phyloP scores from a whole-genome alignment of 2,329 filamentous ascomycete species.

The Mariannaea elegans region DNA sequence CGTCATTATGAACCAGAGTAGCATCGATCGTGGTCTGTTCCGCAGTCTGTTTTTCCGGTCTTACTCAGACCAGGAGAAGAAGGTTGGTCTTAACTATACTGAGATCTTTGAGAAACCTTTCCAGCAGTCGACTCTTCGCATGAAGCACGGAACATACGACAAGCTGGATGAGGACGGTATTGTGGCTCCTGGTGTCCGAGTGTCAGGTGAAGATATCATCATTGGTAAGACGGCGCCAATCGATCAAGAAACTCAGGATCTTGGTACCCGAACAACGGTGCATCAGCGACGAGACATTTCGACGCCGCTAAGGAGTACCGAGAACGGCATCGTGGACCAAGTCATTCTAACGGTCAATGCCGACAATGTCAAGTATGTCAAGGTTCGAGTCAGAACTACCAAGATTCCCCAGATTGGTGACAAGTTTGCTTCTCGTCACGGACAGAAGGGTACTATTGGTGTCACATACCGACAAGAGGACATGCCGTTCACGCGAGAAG shows the following conservation, averaged over 20 bases:
- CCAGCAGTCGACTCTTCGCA: conserved; percentile 83
- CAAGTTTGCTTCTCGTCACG: conserved; percentile 99
- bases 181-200: conserved; percentile 90
- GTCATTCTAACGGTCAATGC: conserved; percentile 94
- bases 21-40: conserved; percentile 97
- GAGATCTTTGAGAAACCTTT: conserved; percentile 97
- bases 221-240: conserved; percentile 98
- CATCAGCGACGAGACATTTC: conserved; percentile 97
- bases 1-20: conserved; percentile 99
- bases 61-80: conserved; percentile 97
- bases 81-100: conserved; percentile 89
- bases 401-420: conserved; percentile 99
- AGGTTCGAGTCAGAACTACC: conserved; percentile 95
- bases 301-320: conserved; percentile 91
- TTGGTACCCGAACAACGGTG: conserved; percentile 88
- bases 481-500: conserved; percentile 96
- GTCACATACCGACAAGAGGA: conserved; percentile 98
- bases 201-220: conserved; percentile 98
- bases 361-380: conserved; percentile 94
- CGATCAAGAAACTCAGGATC: conserved; percentile 89
- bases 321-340: conserved; percentile 95
- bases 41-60: conserved; percentile 97
- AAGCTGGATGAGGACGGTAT: conserved; percentile 98
- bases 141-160: conserved; percentile 96
- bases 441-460: conserved; percentile 99